A percentile compares a stretch with the other conserved stretches of the same genome.
Conservation (phyloP, 2,329 filamentous ascomycete species). For the Gremmenia infestans region DNA sequence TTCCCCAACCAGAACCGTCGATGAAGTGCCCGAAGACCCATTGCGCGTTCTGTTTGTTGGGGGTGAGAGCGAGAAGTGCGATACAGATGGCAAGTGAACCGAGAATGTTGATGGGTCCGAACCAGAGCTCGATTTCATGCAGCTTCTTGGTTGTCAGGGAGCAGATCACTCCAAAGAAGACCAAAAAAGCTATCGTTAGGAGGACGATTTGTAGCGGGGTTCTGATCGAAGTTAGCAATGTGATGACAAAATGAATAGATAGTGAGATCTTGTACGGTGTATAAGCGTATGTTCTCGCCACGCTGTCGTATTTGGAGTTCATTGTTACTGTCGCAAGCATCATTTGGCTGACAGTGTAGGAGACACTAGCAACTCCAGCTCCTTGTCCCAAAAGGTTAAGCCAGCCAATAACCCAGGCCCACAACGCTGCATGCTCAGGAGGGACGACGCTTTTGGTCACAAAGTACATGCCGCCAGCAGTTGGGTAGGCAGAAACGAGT, state of each 20-base stretch:
- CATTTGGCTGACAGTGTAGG: conserved; percentile 61
- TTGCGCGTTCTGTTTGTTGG: conserved; percentile 51
- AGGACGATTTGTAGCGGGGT: conserved; percentile 54
- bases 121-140: conserved; percentile 57
- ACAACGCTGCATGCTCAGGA: conserved; percentile 53
- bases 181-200: conserved; percentile 50
- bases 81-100: conserved; percentile 57
- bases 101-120: conserved; percentile 60
- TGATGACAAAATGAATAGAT: not conserved
- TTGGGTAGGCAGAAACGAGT: conserved; percentile 61
- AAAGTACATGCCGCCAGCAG: conserved; percentile 64
- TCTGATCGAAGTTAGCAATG: conserved; percentile 31
- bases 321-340: no score
- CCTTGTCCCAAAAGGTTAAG: conserved; percentile 62
- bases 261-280: conserved; percentile 44
- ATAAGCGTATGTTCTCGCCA: conserved; percentile 42
- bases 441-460: conserved; percentile 62
- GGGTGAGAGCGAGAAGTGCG: conserved; percentile 51
- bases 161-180: conserved; percentile 52
- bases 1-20: conserved; percentile 59
- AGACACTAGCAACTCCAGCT: conserved; percentile 56
- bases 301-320: conserved; percentile 49
- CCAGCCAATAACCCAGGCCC: conserved; percentile 64
- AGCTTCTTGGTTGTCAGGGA: conserved; percentile 56
- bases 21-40: conserved; percentile 59